Conservation (phyloP, 2,329 filamentous ascomycete genomes). For the Monilinia fructigena region DNA sequence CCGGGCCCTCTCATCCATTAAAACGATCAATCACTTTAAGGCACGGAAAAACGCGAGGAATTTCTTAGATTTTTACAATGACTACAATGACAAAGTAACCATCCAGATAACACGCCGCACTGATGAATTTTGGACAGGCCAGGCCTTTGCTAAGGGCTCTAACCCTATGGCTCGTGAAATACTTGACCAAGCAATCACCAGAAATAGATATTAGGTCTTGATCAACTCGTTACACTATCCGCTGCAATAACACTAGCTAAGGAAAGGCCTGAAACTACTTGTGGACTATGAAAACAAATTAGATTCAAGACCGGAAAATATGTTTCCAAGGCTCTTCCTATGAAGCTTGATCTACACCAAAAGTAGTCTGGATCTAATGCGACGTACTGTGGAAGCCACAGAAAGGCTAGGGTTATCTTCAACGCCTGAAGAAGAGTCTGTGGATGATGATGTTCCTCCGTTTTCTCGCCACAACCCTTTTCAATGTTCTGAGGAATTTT, state of each 20-base stretch:
- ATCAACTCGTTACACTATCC: not conserved
- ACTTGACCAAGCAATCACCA: not conserved
- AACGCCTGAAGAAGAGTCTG: not conserved
- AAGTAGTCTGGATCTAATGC: slow-evolving; percentile 18
- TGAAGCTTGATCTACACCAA: slow-evolving; percentile 8
- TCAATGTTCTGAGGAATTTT: not conserved
- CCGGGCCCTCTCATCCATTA: not conserved
- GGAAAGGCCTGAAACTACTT: slow-evolving; percentile 5
- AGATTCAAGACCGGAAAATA: slow-evolving; percentile 12
- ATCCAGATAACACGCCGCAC: not conserved
- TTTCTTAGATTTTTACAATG: slow-evolving; percentile 23
- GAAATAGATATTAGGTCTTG: not conserved
- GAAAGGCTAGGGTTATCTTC: not conserved
- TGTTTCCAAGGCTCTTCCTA: slow-evolving; percentile 6
- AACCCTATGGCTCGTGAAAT: not conserved
- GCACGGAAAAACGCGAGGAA: slow-evolving; percentile 16
- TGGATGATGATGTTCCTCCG: not conserved
- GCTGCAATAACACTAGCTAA: slow-evolving; percentile 8
- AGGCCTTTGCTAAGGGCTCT: not conserved
- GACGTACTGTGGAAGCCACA: slow-evolving; percentile 1
- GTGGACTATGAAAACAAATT: not conserved
- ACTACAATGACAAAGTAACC: not conserved
- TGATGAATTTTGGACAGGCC: not conserved
- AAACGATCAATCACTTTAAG: not conserved
- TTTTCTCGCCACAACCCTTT: not conserved